A percentile compares a stretch with the other conserved stretches of the same genome.
Evolutionary conservation across 208 protist genomes (phyloP).

Genomic region (Strigomonas culicis): DNA sequence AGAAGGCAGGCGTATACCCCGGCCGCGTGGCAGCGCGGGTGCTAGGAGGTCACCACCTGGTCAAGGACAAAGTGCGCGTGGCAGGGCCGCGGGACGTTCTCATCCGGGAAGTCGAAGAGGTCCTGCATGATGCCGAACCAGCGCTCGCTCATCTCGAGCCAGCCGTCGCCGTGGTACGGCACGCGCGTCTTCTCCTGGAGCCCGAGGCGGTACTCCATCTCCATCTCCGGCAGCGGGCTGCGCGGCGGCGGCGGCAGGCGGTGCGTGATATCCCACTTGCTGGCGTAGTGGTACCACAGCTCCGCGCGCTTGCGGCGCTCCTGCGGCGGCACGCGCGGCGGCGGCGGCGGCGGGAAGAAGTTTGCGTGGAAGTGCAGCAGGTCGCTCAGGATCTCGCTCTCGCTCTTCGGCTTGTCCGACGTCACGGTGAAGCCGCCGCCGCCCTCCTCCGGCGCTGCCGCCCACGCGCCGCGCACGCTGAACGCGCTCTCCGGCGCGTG

Average conservation of each 20-base stretch:
- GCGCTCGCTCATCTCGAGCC: slow-evolving; percentile 56
- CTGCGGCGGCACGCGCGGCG: slow-evolving; percentile 35
- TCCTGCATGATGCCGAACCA: slow-evolving; percentile 60
- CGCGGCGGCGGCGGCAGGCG: slow-evolving; percentile 73
- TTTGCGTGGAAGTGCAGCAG: slow-evolving; percentile 78
- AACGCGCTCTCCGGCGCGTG: not conserved
- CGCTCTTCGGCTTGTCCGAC: slow-evolving; percentile 26
- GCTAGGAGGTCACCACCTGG: slow-evolving; percentile 29
- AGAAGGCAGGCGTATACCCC: too few species aligned
- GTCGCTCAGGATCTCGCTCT: slow-evolving; percentile 69
- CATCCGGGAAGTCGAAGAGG: slow-evolving; percentile 70
- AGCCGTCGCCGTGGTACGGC: slow-evolving; percentile 68
- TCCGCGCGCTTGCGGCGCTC: slow-evolving; percentile 44
- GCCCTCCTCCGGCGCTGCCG: not conserved
- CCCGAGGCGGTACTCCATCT: slow-evolving; percentile 44
- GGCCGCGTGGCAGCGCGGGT: too few species aligned
- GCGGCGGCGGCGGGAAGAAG: slow-evolving; percentile 76
- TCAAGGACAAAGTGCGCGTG: slow-evolving; percentile 32
- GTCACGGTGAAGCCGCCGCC: not conserved
- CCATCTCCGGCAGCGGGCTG: slow-evolving; percentile 74
- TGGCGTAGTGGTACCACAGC: slow-evolving; percentile 78
- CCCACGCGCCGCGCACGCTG: not conserved
- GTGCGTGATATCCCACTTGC: slow-evolving; percentile 81
- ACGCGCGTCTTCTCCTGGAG: slow-evolving; percentile 45
- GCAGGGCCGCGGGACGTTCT: slow-evolving; percentile 35